phyloP scores from a whole-genome alignment of 2,329 filamentous ascomycete genomes.

The Fusarium proliferatum region DNA sequence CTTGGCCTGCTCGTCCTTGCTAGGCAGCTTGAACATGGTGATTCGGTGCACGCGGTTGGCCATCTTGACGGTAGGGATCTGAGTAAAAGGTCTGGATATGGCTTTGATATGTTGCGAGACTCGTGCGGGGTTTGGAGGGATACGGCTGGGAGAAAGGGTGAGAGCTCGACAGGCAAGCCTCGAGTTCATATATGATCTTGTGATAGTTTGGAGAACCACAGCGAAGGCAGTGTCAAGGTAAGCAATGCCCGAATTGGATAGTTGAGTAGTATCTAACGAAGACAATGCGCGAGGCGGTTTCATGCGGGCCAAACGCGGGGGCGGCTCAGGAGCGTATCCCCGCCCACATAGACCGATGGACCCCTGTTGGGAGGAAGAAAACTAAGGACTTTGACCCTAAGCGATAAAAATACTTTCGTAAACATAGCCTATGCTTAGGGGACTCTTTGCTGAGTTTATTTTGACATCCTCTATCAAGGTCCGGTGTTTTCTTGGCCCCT shows the following conservation, averaged over 20 bases:
- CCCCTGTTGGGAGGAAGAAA: neutral
- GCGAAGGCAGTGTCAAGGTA: neutral
- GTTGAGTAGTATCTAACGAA: constrained; percentile 10
- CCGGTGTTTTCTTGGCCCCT: no score
- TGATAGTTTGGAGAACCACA: constrained; percentile 1
- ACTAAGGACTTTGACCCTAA: no score
- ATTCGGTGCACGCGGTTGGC: constrained; percentile 58
- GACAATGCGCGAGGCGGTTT: constrained; percentile 21
- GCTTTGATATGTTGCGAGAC: neutral
- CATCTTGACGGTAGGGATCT: constrained; percentile 48
- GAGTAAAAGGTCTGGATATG: constrained; percentile 10
- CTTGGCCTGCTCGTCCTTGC: constrained; percentile 55
- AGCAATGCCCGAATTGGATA: neutral
- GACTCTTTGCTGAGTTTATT: no score
- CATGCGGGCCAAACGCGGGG: constrained; percentile 31
- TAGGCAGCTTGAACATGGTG: constrained; percentile 66
- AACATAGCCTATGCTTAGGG: no score
- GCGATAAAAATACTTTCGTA: no score
- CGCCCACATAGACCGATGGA: neutral
- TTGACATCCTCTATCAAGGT: no score
- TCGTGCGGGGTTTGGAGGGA: neutral
- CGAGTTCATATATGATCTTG: constrained; percentile 31
- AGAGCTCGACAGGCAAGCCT: constrained; percentile 12
- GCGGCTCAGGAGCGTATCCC: constrained; percentile 8
- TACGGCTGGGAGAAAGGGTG: constrained; percentile 1